Evolutionary conservation across 2,329 filamentous ascomycete genomes (phyloP), one percentile per base, ranked within the genome.

Genomic region (Parafenestella ontariensis): DNA sequence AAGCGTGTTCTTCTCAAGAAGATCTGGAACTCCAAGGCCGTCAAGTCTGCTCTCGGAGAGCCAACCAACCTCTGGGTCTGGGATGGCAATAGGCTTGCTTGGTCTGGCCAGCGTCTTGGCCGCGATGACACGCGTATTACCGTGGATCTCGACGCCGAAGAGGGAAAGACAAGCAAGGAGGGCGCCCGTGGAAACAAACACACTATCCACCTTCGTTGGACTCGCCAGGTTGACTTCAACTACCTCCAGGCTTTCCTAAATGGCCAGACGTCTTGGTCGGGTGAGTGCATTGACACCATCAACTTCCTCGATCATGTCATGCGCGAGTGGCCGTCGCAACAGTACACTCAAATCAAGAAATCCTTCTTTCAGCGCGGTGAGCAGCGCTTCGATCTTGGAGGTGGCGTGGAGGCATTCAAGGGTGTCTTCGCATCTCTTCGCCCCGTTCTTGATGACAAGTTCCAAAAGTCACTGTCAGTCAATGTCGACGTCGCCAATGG

Each of bases 401-500:
- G 83, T 20, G 86, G 82, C 51, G 81, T 95, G 2, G 87, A 92
- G 68, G 91, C 92, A 0, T 88, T 91, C 79, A 96, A 96, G 72
- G 95, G 95, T 26, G 89, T 92, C 4, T 98, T 96, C 66, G 87
- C 92, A 9, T 92, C 93, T 0, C 87, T 97, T 46, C 87, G 92
- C 37, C 83, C 94, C 20, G 89, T 88, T 42, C 83, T 91, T 68
- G 56, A 78, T 73, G 66, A 74, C 65, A 56, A 65, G 59, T 52
- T 70, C 59, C 82, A 85, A 28, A 83, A 85, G 23, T 86, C 85
- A 8, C 81, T 98, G 5, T 86, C 90, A 0, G 79, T 99, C 71
- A 98, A 97, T 65, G 87, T 96, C 10, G 94, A 99, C 68, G 89
- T 96, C 26, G 89, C 93, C 52, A 96, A 98, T 70, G 90, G 91